Evolutionary conservation across 306 rosid species (phyloP).

Genomic region (Gastrolobium villosum): DNA sequence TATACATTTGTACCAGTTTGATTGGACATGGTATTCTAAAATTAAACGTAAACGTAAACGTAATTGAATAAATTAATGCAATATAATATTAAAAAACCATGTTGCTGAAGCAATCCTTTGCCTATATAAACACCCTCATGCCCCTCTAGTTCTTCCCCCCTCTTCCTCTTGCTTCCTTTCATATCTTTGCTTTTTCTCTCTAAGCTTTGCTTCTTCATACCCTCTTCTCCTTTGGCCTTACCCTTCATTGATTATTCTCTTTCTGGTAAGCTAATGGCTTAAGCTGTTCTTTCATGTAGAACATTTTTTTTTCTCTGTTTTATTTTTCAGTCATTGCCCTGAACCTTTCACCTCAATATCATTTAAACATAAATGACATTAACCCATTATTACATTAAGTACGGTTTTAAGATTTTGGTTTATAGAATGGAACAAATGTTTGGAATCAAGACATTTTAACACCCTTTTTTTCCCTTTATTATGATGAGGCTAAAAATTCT

Average conservation of each 20-base stretch:
- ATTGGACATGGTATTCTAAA: constrained; percentile 43
- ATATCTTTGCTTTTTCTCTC: constrained; percentile 37
- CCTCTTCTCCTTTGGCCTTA: constrained; percentile 40
- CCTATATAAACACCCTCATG: constrained; percentile 68
- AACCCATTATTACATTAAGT: not conserved
- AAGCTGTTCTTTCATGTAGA: constrained; percentile 44
- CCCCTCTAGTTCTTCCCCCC: constrained; percentile 64
- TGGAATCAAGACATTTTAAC: not conserved
- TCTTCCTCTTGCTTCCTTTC: constrained; percentile 44
- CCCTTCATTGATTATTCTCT: not conserved
- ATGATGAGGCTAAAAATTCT: constrained; percentile 36
- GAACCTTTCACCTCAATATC: constrained; percentile 29
- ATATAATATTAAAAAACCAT: constrained; percentile 42
- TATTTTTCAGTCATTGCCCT: not conserved
- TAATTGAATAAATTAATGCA: constrained; percentile 41
- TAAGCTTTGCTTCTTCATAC: constrained; percentile 52
- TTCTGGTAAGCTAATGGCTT: constrained; percentile 56
- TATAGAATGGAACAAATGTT: constrained; percentile 8
- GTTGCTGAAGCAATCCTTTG: constrained; percentile 43
- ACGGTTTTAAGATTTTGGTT: constrained; percentile 36
- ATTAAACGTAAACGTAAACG: constrained; percentile 25
- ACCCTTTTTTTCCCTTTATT: not conserved
- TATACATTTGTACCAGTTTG: not conserved
- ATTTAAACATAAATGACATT: constrained; percentile 20
- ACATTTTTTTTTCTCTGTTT: constrained; percentile 40